Evolutionary conservation across 1,284 basidiomycete species (phyloP), one percentile per base, ranked within the genome.

Genomic region (Trichosporon faecale): DNA sequence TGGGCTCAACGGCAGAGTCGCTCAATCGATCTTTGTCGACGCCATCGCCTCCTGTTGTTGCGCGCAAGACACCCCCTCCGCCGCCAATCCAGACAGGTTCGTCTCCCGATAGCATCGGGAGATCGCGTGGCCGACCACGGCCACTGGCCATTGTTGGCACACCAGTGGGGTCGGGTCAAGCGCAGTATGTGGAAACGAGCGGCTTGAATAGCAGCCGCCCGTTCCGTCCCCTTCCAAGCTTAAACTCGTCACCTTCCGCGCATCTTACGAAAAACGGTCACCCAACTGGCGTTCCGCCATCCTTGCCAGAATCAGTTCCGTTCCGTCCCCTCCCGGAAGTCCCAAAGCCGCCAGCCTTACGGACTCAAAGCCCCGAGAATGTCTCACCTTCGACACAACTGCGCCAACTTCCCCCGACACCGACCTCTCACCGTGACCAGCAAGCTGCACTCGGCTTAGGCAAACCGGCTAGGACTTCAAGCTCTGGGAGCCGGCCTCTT

Each of bases 311-410:
- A 25, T 52, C 49, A 29, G 57, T 31, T 61, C 57, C 57, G 29
- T 61, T 31, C 57, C 57, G 57, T 61, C 57, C 57, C 0, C 57
- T 61, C 8, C 57, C 57, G 7, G 57, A 18, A 12, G 16, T 31
- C 9, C 57, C 57, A 31, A 61, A 31, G n/a, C 3, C 57, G 57
- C 27, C 57, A 31, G 57, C 57, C 16, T 18, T 31, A 33, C 57
- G 8, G 29, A 33, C 57, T n/a, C 29, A 31, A 18, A n/a, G 27
- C 29, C 9, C 57, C 18, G 57, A 61, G 16, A 61, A 33, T 33
- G 57, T 61, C 57, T 61, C 57, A 61, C 57, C 57, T n/a, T 61
- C 57, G 29, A 61, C 57, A 12, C 57, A 61, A 18, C 27, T 61
- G 4, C 57, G 57, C 16, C 57, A 61, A 29, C 57, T 61, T n/a